Percentiles rank a stretch among this genome's conserved stretches.
These are phyloP conservation scores for Linum trigynum DNA, from an alignment of 345 rosid genomes.

Conservation along the genomic window DNA sequence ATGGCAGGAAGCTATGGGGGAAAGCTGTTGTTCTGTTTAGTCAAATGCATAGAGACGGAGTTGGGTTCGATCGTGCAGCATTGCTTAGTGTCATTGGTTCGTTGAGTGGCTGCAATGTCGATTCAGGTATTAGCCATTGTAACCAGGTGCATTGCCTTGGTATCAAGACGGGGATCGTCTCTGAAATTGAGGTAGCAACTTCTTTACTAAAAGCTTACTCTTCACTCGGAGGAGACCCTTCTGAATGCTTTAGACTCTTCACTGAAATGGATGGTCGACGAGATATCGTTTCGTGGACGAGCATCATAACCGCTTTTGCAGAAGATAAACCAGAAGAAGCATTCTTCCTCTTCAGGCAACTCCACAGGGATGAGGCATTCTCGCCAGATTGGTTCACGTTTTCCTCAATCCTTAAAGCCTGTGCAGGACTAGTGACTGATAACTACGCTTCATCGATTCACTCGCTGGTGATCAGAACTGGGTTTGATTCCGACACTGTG, in stretches of 20 bases:
- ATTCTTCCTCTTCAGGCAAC: slow-evolving; percentile 46
- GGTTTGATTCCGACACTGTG: slow-evolving; percentile 51
- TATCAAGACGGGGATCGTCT: slow-evolving; percentile 44
- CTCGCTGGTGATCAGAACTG: slow-evolving; percentile 51
- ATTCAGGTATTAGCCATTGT: slow-evolving; percentile 35
- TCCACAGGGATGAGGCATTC: slow-evolving; percentile 39
- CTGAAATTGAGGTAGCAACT: slow-evolving; percentile 54
- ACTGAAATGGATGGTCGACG: slow-evolving; percentile 28
- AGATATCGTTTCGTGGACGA: slow-evolving; percentile 74
- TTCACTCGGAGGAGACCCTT: slow-evolving; percentile 40
- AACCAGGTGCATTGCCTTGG: slow-evolving; percentile 51
- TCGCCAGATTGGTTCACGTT: slow-evolving; percentile 70
- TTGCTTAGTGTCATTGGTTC: slow-evolving; percentile 58
- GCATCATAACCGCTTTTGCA: slow-evolving; percentile 66
- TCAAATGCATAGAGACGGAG: slow-evolving; percentile 40
- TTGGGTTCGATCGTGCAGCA: slow-evolving; percentile 64
- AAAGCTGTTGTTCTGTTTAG: slow-evolving; percentile 37
- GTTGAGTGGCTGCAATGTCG: slow-evolving; percentile 32
- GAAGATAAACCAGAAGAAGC: slow-evolving; percentile 57
- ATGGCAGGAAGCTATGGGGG: slow-evolving; percentile 30
- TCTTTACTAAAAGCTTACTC: slow-evolving; percentile 77
- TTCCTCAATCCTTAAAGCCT: slow-evolving; percentile 69
- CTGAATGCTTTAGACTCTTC: slow-evolving; percentile 55
- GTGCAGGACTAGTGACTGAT: slow-evolving; percentile 63
- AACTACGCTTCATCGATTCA: slow-evolving; percentile 50